Evolutionary conservation across 305 asterid species (phyloP).

Genomic region (Fraxinus xanthoxyloides): DNA sequence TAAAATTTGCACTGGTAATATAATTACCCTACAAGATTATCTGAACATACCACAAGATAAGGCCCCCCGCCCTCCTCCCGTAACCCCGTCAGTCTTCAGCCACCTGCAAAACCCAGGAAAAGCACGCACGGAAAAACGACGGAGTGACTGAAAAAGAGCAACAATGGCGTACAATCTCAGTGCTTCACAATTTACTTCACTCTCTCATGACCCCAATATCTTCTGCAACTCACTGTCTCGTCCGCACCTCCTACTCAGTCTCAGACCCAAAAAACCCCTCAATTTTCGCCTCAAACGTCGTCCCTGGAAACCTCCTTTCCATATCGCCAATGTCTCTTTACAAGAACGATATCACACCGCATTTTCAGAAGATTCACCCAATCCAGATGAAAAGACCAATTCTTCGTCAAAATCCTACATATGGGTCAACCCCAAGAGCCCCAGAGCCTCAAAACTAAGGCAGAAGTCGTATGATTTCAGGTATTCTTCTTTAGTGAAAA

Average conservation of each 20-base stretch:
- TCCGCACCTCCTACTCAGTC: conserved; percentile 31
- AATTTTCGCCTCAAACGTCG: conserved; percentile 31
- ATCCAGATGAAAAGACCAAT: conserved; percentile 27
- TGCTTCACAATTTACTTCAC: conserved; percentile 45
- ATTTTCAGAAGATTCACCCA: conserved; percentile 26
- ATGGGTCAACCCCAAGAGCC: conserved; percentile 87
- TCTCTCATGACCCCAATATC: conserved; percentile 43
- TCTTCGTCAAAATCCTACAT: conserved; percentile 45
- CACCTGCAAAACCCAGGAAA: conserved; percentile 10
- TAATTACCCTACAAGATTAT: neutral
- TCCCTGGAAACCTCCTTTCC: conserved; percentile 30
- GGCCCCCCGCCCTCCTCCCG: neutral
- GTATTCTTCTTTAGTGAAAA: conserved; percentile 53
- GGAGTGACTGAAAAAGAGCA: neutral
- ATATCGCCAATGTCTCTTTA: conserved; percentile 38
- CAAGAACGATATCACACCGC: conserved; percentile 37
- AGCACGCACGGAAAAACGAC: neutral
- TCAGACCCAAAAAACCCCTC: conserved; percentile 27
- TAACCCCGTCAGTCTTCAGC: neutral
- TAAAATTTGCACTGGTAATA: no score
- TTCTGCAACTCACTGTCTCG: conserved; percentile 48
- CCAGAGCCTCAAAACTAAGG: conserved; percentile 55
- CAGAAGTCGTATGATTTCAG: conserved; percentile 52
- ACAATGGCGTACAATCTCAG: conserved; percentile 60
- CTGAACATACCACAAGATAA: neutral